Evolutionary conservation across 2,329 filamentous ascomycete species (phyloP).

Genomic region (Cladosporium colombiae): DNA sequence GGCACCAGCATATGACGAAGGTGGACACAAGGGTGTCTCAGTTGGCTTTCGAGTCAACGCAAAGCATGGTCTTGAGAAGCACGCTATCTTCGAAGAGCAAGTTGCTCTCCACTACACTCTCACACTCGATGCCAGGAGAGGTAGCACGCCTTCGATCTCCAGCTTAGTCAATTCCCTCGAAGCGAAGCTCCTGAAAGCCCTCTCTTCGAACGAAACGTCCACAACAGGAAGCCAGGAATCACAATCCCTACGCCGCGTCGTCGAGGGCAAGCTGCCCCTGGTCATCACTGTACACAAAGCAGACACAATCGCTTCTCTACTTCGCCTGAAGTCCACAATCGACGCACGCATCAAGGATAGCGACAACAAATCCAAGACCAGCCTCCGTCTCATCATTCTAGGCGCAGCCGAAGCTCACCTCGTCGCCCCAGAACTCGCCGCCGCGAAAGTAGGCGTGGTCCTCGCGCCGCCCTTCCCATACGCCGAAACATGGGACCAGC

Average conservation of each 20-base stretch:
- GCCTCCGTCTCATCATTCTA: conserved; percentile 58
- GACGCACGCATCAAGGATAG: conserved; percentile 43
- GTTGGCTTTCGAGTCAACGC: conserved; percentile 41
- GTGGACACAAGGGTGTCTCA: conserved; percentile 41
- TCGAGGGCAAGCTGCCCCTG: conserved; percentile 56
- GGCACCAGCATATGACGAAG: conserved; percentile 36
- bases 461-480: conserved; percentile 61
- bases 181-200: conserved; percentile 56
- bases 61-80: conserved; percentile 36
- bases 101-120: conserved; percentile 54
- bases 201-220: conserved; percentile 40
- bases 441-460: conserved; percentile 59
- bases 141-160: conserved; percentile 54
- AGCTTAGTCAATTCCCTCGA: conserved; percentile 56
- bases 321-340: conserved; percentile 60
- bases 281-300: conserved; percentile 63
- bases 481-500: conserved; percentile 60
- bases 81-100: conserved; percentile 43
- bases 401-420: conserved; percentile 66
- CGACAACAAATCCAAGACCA: conserved; percentile 20
- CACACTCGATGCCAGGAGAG: conserved; percentile 48
- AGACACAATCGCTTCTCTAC: conserved; percentile 60
- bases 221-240: conserved; percentile 41
- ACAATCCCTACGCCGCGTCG: conserved; percentile 43
- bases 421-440: conserved; percentile 59